These are phyloP conservation scores for Rosa rugosa DNA, from an alignment of 306 rosid species.

Conservation along the genomic window DNA sequence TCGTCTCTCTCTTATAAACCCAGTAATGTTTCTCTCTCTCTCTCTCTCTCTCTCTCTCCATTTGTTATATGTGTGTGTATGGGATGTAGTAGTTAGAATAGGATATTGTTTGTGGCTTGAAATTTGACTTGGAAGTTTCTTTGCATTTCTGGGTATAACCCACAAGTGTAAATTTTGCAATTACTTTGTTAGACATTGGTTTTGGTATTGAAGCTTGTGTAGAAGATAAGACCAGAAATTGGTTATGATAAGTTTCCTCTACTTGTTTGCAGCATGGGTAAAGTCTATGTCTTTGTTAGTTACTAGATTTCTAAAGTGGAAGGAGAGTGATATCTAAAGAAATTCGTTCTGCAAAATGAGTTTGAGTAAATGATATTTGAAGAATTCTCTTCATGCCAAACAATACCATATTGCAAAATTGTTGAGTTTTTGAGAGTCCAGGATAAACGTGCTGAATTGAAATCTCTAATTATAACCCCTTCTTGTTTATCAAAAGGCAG, in stretches of 20 bases:
- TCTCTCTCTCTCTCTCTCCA: constrained; percentile 26
- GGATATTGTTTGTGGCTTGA: not conserved
- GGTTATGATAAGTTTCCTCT: not conserved
- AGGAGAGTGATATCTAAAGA: not conserved
- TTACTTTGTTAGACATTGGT: not conserved
- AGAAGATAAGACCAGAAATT: constrained; percentile 6
- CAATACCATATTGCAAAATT: not conserved
- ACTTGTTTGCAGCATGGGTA: not conserved
- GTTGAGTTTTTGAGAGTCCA: not conserved
- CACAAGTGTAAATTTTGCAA: not conserved
- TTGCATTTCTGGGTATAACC: not conserved
- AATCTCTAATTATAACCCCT: not conserved
- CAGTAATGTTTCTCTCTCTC: constrained; percentile 26
- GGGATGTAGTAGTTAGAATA: not conserved
- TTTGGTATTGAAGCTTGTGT: not conserved
- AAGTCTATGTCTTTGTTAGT: not conserved
- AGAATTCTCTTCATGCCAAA: not conserved
- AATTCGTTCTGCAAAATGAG: not conserved
- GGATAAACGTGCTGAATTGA: constrained; percentile 5
- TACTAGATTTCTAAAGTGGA: not conserved
- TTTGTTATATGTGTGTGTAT: not conserved
- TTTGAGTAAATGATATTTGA: too few species aligned
- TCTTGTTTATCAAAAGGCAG: not conserved
- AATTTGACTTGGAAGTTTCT: not conserved
- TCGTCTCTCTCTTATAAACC: constrained; percentile 29